Evolutionary conservation across 2,329 filamentous ascomycete species (phyloP), one percentile per base, ranked within the genome.

Genomic region (Pyrenophora teres): DNA sequence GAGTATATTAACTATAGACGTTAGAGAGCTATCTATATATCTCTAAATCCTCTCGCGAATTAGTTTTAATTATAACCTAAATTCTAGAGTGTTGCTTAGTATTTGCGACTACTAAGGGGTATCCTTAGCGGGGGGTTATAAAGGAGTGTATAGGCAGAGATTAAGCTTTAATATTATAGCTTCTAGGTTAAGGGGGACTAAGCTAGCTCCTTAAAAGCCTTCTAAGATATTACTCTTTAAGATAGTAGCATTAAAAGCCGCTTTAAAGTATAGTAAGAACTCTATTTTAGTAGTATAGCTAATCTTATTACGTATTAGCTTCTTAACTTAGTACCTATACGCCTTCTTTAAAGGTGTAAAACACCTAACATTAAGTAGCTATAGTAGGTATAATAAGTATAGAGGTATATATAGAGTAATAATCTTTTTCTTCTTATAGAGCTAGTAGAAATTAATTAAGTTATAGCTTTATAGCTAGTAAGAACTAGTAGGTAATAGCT

Each of bases 351-450:
- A 46, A 74, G 74, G 52, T 31, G 54, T 49, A 60, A 76, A 77
- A 56, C 58, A 69, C 8, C 60, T 60, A 31, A 75, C 57, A 68
- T 77, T n/a, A n/a, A n/a, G n/a, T n/a, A n/a, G n/a, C n/a, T n/a
- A n/a, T n/a, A n/a, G n/a, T n/a, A n/a, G n/a, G 55, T 68, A 42
- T n/a, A n/a, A n/a, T n/a, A n/a, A n/a, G n/a, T n/a, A n/a, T n/a
- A n/a, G n/a, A n/a, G n/a, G n/a, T n/a, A 75, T 70, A 46, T 40
- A 75, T 52, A 73, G 54, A 40, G 35, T 8, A 6, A 33, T 12
- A 25, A 36, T 36, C 7, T 33, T 40, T 3, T 40, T 33, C 45
- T 40, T 37, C 40, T 53, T 64, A 53, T 56, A 77, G 51, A 23
- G 70, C 23, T 68, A 25, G 35, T 75, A 43, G 50, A 77, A 49